These are phyloP conservation scores for Biscogniauxia mediterranea DNA, from an alignment of 2,329 filamentous ascomycete species.

Conservation along the genomic window DNA sequence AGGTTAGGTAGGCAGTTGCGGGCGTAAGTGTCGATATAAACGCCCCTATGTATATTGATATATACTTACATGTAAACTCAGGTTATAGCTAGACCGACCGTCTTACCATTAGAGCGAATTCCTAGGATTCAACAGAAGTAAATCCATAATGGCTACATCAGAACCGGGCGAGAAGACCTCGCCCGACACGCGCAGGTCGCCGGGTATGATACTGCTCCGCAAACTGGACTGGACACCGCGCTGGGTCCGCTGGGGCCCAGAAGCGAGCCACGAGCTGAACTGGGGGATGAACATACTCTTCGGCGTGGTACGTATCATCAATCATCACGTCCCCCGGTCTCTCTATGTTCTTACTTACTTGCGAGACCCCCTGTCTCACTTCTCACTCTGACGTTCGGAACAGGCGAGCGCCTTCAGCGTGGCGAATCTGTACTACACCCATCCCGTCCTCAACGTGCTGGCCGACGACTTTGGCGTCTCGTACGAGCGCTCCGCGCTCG, in stretches of 20 bases:
- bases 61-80: too few relatives aligned
- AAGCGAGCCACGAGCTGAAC: constrained; percentile 26
- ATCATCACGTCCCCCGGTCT: too few relatives aligned
- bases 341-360: too few relatives aligned
- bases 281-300: constrained; percentile 29
- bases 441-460: constrained; percentile 75
- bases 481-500: constrained; percentile 63
- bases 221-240: constrained; percentile 21
- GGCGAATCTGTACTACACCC: constrained; percentile 79
- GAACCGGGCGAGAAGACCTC: not conserved
- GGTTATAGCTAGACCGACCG: too few relatives aligned
- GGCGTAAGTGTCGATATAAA: too few relatives aligned
- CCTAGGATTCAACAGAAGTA: too few relatives aligned
- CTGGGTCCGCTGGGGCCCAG: constrained; percentile 27
- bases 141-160: not conserved
- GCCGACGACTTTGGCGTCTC: constrained; percentile 68
- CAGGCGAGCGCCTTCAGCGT: constrained; percentile 65
- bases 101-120: too few relatives aligned
- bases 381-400: not conserved
- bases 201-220: constrained; percentile 1
- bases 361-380: too few relatives aligned
- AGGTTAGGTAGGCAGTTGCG: too few relatives aligned
- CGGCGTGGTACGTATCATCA: constrained; percentile 31
- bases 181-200: not conserved
- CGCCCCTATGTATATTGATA: too few relatives aligned